Evolutionary conservation across 306 rosid species (phyloP), one percentile per base, ranked within the genome.

Genomic region (Astragalus membranaceus): DNA sequence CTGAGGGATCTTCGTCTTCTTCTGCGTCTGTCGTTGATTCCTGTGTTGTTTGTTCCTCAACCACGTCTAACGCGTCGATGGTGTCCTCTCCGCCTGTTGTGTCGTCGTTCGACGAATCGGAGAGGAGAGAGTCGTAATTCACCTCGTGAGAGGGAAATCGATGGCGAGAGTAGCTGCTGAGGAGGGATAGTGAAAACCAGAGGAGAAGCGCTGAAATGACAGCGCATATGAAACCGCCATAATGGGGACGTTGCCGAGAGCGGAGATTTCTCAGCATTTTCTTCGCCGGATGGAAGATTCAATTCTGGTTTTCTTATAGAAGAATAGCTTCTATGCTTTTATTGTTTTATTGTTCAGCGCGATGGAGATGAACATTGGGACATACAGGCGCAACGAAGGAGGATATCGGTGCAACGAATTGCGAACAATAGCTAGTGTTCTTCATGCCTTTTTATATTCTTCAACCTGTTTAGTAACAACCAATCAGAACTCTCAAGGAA

Each of bases 31-130:
- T 4, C 41, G 86, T 10, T 79, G 30, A 26, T 26, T 26, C 30
- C 3, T 3, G 30, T 26, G 30, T 26, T 26, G 30, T 26, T 26
- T 62, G 86, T 10, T 79, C 83, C 10, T 77, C 88, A 5, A 79
- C 74, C 30, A 78, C 55, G 72, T 93, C 98, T 7, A 87, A 89
- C 52, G 83, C 89, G 70, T 90, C 98, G 73, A 90, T 90, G 61
- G 80, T 81, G 80, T 93, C 93, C 20, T 93, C 96, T 10, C 75
- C 59, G 66, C 77, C 39, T 32, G 60, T 11, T 14, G 67, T 58
- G 50, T 44, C 80, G 39, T 79, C 83, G 52, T 80, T 74, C 6
- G 39, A 37, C 9, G 86, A 78, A 62, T 85, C 89, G 57, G 86
- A 87, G 17, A 85, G 65, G 77, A 87, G 88, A 15, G 84, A 79